These are phyloP conservation scores for Pseudogymnoascus pannorum DNA, from an alignment of 2,329 filamentous ascomycete species.

Conservation along the genomic window DNA sequence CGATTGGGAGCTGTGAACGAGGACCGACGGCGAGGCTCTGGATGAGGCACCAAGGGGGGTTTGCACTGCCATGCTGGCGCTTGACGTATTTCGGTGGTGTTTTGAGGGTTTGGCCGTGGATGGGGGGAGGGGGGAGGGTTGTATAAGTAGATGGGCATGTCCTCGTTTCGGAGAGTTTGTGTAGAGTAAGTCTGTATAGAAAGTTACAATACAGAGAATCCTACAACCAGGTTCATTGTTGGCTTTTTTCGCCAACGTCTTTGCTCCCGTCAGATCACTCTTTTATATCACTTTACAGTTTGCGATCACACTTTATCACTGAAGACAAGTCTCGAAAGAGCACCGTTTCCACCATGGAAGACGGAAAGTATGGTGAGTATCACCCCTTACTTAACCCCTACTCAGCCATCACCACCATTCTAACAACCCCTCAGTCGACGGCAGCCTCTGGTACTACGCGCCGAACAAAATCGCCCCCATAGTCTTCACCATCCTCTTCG, in stretches of 20 bases:
- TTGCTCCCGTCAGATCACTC: not conserved
- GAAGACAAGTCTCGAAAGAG: not conserved
- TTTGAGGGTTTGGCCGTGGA: not conserved
- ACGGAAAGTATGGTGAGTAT: conserved; percentile 21
- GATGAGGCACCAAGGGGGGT: not conserved
- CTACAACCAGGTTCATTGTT: not conserved
- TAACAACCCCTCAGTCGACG: conserved; percentile 18
- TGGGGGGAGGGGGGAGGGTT: not conserved
- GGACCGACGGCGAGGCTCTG: not conserved
- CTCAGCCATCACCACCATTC: not conserved
- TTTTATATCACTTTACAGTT: not conserved
- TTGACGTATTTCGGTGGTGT: not conserved
- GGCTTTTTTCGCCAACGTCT: not conserved
- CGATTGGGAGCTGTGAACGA: not conserved
- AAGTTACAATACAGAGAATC: not conserved
- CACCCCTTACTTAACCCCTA: not conserved
- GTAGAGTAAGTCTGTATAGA: not conserved
- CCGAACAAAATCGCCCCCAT: conserved; percentile 49
- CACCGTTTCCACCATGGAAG: conserved; percentile 15
- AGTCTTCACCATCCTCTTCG: conserved; percentile 43
- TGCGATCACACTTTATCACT: not conserved
- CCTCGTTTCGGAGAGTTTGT: not conserved
- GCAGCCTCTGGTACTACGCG: conserved; percentile 40
- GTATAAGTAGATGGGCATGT: not conserved
- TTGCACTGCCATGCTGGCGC: not conserved